Base-by-base conservation (phyloP, 306 rosid species). In the Vigna nakashimae region DNA sequence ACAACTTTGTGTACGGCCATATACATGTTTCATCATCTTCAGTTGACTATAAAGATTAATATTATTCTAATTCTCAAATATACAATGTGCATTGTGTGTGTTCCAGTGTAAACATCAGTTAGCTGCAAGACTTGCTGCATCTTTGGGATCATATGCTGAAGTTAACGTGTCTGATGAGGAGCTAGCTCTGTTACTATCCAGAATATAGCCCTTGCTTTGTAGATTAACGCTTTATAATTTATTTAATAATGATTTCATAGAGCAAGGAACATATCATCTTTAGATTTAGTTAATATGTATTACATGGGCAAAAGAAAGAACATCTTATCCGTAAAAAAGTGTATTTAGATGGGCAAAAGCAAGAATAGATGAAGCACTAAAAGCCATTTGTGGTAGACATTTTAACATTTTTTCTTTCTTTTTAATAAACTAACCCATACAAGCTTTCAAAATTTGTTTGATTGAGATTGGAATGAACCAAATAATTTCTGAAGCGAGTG, bases 51-150 rank as follows among this genome's bases (percentile, higher is more conserved):
- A 30, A 46, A 34, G 43, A 55, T 87, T 64, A 20, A 0, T 63
- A 52, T 64, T 48, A 32, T 32, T 71, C 36, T 10, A 30, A 12
- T 64, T 32, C 69, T 49, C 28, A 57, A 80, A 51, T 74, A 58
- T 81, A 46, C 56, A 26, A 56, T 40, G 22, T 42, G 55, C 64
- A 14, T 12, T 45, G 34, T 68, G 38, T 58, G 52, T 45, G 49
- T 79, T 69, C 36, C 84, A 92, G 97, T 90, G 97, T 75, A 94
- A 90, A 85, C 98, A 92, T 88, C 97, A 92, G 66, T 79, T 92
- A 65, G 97, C 97, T 56, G 97, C 95, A 17, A 92, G 95, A 79
- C 91, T 94, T 62, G 91, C 97, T 51, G 87, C 92, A 60, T 86
- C 98, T 5, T 64, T 94, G 75, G 93, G 91, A 82, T 77, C 82